Evolutionary conservation across 495 filamentous ascomycete species (phyloP).

Genomic region (Annulohypoxylon moriforme): DNA sequence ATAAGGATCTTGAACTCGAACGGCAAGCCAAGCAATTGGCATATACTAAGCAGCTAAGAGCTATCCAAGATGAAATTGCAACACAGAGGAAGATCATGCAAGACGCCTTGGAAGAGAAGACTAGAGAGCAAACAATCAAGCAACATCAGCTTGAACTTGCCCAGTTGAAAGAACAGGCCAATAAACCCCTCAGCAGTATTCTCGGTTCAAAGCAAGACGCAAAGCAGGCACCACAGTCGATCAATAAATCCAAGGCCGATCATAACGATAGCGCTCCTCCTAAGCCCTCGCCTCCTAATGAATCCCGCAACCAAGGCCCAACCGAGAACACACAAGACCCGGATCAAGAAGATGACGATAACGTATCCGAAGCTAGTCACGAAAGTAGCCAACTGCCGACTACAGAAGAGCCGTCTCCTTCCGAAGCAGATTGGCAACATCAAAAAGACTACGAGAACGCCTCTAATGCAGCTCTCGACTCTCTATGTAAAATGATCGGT

Average conservation of each 20-base stretch:
- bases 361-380: slow-evolving; percentile 22
- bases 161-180: slow-evolving; percentile 45
- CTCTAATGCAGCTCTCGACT: slow-evolving; percentile 63
- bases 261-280: not conserved
- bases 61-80: slow-evolving; percentile 69
- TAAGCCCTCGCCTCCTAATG: not conserved
- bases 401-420: slow-evolving; percentile 14
- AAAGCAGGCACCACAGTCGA: not conserved
- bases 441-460: slow-evolving; percentile 46
- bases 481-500: slow-evolving; percentile 77
- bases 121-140: slow-evolving; percentile 59
- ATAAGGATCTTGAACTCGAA: slow-evolving; percentile 65
- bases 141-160: slow-evolving; percentile 48
- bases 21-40: slow-evolving; percentile 60
- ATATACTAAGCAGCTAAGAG: slow-evolving; percentile 63
- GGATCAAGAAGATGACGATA: not conserved
- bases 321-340: slow-evolving; percentile 2
- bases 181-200: not conserved
- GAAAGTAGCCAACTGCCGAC: not conserved
- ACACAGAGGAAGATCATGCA: slow-evolving; percentile 60
- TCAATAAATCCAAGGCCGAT: slow-evolving; percentile 3
- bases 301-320: not conserved
- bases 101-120: slow-evolving; percentile 58
- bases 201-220: not conserved
- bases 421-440: slow-evolving; percentile 46